Percentiles rank a stretch among this genome's conserved stretches.
Evolutionary conservation across 768 basidiomycete species (phyloP).

Genomic region (Termitomyces sp.): DNA sequence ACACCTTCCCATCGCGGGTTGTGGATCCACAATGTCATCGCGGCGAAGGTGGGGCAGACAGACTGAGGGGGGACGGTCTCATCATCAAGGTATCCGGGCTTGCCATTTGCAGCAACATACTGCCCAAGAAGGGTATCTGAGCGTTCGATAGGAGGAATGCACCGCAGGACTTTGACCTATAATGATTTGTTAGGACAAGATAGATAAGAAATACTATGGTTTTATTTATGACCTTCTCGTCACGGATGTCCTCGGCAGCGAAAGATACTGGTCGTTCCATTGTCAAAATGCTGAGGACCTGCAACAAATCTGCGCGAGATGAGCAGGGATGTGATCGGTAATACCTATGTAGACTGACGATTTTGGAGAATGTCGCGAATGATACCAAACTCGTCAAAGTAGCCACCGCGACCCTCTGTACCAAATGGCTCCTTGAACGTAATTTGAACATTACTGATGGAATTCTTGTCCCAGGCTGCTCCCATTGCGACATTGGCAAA

Average conservation of each 20-base stretch:
- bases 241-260: conserved; percentile 93
- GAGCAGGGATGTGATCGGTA: conserved; percentile 12
- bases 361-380: conserved; percentile 98
- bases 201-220: conserved; percentile 1
- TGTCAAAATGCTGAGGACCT: conserved; percentile 90
- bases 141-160: conserved; percentile 75
- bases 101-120: conserved; percentile 82
- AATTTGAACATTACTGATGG: conserved; percentile 95
- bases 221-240: conserved; percentile 75
- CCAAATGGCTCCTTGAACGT: conserved; percentile 99
- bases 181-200: background rate
- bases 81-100: conserved; percentile 99
- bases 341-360: conserved; percentile 54
- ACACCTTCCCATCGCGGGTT: conserved; percentile 99
- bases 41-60: conserved; percentile 91
- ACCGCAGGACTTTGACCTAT: conserved; percentile 93
- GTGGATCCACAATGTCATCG: conserved; percentile 84
- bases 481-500: conserved; percentile 92
- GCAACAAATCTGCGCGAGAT: conserved; percentile 68
- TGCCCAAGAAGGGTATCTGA: conserved; percentile 89
- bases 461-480: conserved; percentile 93
- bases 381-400: conserved; percentile 99
- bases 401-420: conserved; percentile 99
- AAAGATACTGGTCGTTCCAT: conserved; percentile 99
- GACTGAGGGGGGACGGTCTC: conserved; percentile 91